phyloP scores from a whole-genome alignment of 306 rosid species.

The Begonia peltatifolia region DNA sequence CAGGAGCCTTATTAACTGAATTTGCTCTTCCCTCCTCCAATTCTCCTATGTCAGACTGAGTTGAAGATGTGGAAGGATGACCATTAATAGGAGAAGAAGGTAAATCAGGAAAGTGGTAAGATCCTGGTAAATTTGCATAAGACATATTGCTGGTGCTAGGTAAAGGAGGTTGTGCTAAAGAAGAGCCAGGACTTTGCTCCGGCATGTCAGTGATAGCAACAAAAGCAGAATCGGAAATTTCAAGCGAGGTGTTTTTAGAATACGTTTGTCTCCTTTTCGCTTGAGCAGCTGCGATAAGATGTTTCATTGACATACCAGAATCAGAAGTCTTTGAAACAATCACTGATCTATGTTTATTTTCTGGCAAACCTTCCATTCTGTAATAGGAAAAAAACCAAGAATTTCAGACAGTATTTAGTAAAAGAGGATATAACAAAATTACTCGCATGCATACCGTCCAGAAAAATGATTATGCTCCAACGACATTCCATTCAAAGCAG shows the following conservation, averaged over 20 bases:
- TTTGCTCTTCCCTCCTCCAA: slow-evolving; percentile 56
- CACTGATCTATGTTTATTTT: slow-evolving; percentile 27
- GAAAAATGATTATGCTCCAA: slow-evolving; percentile 36
- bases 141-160: slow-evolving; percentile 30
- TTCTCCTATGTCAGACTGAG: slow-evolving; percentile 60
- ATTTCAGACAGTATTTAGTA: background rate
- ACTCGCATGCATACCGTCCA: slow-evolving; percentile 33
- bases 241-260: slow-evolving; percentile 36
- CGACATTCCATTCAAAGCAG: slow-evolving; percentile 25
- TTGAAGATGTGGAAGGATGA: slow-evolving; percentile 28
- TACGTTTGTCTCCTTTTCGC: slow-evolving; percentile 75
- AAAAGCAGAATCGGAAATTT: slow-evolving; percentile 24
- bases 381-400: slow-evolving; percentile 4
- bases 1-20: slow-evolving; percentile 58
- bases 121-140: slow-evolving; percentile 45
- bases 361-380: slow-evolving; percentile 42
- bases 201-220: slow-evolving; percentile 23
- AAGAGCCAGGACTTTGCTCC: slow-evolving; percentile 65
- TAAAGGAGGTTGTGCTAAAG: slow-evolving; percentile 39
- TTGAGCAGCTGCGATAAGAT: slow-evolving; percentile 95
- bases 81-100: slow-evolving; percentile 55
- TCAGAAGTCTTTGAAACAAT: slow-evolving; percentile 54
- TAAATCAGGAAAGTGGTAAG: slow-evolving; percentile 25
- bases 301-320: slow-evolving; percentile 51
- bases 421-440: slow-evolving; percentile 6